Evolutionary conservation across 1,139 yeast genomes (phyloP), one percentile per base, ranked within the genome.

Genomic region (Blastobotrys arbuscula): DNA sequence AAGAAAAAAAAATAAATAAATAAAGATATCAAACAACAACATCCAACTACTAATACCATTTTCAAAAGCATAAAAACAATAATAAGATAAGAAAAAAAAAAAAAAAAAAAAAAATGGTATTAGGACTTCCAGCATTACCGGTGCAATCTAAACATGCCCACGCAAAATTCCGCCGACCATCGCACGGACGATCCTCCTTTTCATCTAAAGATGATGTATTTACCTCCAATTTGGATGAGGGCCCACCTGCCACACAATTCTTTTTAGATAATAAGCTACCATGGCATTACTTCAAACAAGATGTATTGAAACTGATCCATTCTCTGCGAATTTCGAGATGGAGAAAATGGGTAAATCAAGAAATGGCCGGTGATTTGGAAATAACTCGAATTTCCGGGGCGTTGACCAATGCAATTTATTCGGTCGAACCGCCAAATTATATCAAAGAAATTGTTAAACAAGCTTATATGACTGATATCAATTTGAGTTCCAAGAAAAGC

Each of bases 341-440:
- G 98, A 79, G 79, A 57, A 56, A 64, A 6, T 45, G 48, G 48
- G 67, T 68, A 58, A 76, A 61, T 48, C 63, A 21, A 33, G 50
- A 56, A 16, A 61, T 65, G 65, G 65, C 70, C 4, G 54, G 51
- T 15, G 72, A 72, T 21, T 66, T 83, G 20, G 75, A 74, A 50
- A 61, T 90, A 48, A 68, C 67, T 18, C 75, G 96, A 56, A 86
- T 92, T 46, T 79, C 87, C 26, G 97, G 98, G 12, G 98, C 98
- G 0, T 74, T 92, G 64, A 92, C 98, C 24, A 92, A 92, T 64
- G 84, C 94, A 26, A 86, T 92, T 49, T 89, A 85, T 66, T 80
- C 81, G 58, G 76, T 89, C 3, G 74, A 59, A 37, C 66, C 71
- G 10, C 72, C 72, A 1, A 49, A 59, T 5, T 62, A 63, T 47